Conservation (phyloP, 768 basidiomycete species). For the Russula brevipes region DNA sequence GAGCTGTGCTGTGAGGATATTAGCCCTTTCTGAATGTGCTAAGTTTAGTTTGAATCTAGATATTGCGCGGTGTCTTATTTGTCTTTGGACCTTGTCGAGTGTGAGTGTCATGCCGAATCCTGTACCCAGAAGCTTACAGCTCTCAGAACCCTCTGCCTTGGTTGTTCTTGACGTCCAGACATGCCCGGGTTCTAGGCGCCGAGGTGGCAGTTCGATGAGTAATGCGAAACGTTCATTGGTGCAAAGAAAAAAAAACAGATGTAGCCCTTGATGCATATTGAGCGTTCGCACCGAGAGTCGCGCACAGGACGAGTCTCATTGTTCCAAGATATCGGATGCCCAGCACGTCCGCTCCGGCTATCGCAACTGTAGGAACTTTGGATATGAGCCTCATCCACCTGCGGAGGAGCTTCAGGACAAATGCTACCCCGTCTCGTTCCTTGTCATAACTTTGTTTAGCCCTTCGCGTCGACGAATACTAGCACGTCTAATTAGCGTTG, state of each 20-base stretch:
- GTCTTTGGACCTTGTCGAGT: not conserved
- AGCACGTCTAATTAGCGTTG: too few relatives aligned
- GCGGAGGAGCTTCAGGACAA: too few relatives aligned
- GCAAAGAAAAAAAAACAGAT: not conserved
- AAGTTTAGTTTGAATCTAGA: not conserved
- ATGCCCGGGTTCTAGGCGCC: not conserved
- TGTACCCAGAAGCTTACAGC: conserved; percentile 4
- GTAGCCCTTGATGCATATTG: not conserved
- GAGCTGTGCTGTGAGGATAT: not conserved
- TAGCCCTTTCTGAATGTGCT: not conserved
- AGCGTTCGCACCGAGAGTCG: not conserved
- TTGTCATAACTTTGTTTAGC: too few relatives aligned
- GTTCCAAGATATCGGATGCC: too few relatives aligned
- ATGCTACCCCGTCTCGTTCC: too few relatives aligned
- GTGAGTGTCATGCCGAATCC: not conserved
- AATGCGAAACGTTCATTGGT: not conserved
- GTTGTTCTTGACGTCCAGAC: not conserved
- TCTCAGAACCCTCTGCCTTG: not conserved
- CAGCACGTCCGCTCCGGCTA: too few relatives aligned
- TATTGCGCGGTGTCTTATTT: too few relatives aligned
- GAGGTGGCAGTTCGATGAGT: not conserved
- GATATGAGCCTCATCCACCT: too few relatives aligned
- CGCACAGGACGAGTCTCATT: not conserved
- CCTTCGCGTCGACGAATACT: too few relatives aligned
- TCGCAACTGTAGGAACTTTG: too few relatives aligned